Percentiles rank a stretch among this genome's conserved stretches.
Evolutionary conservation across 1,284 basidiomycete species (phyloP).

Genomic region (Leccinum solheimii): DNA sequence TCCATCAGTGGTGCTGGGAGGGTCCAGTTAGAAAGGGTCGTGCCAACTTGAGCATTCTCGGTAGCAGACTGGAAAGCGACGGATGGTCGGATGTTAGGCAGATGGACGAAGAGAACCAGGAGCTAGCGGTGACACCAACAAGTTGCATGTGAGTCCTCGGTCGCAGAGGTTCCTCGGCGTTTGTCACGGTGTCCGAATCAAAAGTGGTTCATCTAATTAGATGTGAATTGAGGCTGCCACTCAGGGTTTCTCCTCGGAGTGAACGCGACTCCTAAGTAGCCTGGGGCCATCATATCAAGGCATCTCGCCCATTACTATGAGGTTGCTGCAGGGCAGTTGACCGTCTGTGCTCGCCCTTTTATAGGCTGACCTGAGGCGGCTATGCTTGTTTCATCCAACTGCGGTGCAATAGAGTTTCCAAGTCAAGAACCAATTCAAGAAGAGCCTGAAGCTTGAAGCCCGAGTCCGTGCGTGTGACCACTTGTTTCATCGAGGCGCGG

Average conservation of each 20-base stretch:
- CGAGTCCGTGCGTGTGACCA: not conserved
- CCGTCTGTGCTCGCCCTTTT: not conserved
- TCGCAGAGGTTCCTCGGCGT: too few relatives aligned
- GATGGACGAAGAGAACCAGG: not conserved
- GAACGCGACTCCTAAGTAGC: too few relatives aligned
- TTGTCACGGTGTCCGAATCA: too few relatives aligned
- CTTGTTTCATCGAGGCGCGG: not conserved
- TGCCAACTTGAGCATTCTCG: not conserved
- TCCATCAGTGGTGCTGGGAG: not conserved
- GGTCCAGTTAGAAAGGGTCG: not conserved
- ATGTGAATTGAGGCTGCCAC: too few relatives aligned
- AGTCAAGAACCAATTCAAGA: not conserved
- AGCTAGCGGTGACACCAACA: too few relatives aligned
- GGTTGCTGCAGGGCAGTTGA: not conserved
- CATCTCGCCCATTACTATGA: too few relatives aligned
- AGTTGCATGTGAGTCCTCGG: too few relatives aligned
- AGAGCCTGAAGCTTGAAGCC: not conserved
- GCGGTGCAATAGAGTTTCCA: not conserved
- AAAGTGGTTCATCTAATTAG: too few relatives aligned
- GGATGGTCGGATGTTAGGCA: not conserved
- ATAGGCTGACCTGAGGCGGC: too few relatives aligned
- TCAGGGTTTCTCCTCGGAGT: too few relatives aligned
- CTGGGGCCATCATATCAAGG: too few relatives aligned
- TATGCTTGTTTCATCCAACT: too few relatives aligned
- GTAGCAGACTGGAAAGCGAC: not conserved